A percentile compares a stretch with the other conserved stretches of the same genome.
These are phyloP conservation scores for Ganoderma resinaceum DNA, from an alignment of 1,284 basidiomycete species.

Conservation along the genomic window DNA sequence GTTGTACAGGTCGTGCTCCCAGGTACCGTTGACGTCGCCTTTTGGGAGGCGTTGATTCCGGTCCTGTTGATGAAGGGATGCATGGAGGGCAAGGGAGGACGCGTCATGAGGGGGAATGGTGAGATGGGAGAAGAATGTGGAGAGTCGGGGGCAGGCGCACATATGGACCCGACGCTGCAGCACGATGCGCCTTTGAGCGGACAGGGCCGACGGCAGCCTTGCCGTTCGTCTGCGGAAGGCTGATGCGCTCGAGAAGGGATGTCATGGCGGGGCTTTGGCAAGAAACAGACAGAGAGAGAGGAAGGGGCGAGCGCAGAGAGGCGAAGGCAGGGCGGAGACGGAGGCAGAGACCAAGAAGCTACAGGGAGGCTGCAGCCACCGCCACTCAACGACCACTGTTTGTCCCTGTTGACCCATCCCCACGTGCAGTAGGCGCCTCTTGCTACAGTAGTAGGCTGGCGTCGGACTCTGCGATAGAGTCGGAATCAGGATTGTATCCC, in stretches of 20 bases:
- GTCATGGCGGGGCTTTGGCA: slow-evolving; percentile 49
- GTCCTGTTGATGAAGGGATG: slow-evolving; percentile 49
- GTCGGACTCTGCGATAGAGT: too few species aligned
- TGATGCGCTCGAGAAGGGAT: slow-evolving; percentile 69
- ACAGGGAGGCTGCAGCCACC: neutral
- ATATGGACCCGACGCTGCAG: slow-evolving; percentile 61
- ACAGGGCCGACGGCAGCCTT: slow-evolving; percentile 55
- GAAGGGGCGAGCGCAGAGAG: neutral
- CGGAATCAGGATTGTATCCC: too few species aligned
- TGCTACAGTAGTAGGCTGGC: too few species aligned
- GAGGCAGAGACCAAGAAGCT: neutral
- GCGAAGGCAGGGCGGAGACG: neutral
- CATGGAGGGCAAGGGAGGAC: neutral
- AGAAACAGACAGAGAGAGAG: neutral
- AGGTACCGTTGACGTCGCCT: slow-evolving; percentile 69
- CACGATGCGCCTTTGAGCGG: slow-evolving; percentile 61
- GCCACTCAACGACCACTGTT: neutral
- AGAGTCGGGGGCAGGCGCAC: slow-evolving; percentile 56
- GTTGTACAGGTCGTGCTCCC: slow-evolving; percentile 76
- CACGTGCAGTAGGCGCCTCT: neutral
- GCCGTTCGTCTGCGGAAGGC: slow-evolving; percentile 47
- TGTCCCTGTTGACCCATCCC: neutral
- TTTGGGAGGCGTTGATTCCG: slow-evolving; percentile 57
- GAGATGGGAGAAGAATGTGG: slow-evolving; percentile 31
- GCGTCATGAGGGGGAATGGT: slow-evolving; percentile 17